phyloP scores from a whole-genome alignment of 257 asterid genomes.

The Nicotiana tomentosiformis region DNA sequence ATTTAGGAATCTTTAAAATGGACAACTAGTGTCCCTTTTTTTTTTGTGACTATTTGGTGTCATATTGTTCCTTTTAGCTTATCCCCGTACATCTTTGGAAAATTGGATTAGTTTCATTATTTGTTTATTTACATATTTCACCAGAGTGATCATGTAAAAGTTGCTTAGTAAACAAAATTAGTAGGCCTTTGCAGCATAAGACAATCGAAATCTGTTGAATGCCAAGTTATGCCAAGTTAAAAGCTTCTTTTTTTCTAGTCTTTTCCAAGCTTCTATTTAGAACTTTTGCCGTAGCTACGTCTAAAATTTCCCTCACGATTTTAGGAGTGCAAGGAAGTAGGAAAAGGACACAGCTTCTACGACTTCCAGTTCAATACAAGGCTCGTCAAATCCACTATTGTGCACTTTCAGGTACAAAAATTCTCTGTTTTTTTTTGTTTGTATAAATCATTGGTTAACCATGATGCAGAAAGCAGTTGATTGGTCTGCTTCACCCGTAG shows the following conservation, averaged over 20 bases:
- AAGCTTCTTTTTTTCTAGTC: neutral
- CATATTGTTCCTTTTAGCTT: too few species aligned
- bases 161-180: neutral
- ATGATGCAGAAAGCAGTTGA: neutral
- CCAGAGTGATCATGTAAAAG: neutral
- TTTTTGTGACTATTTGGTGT: too few species aligned
- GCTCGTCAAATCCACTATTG: slow-evolving; percentile 84
- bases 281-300: neutral
- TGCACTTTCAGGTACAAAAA: slow-evolving; percentile 86
- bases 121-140: neutral
- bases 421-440: slow-evolving; percentile 13
- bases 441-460: neutral
- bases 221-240: neutral
- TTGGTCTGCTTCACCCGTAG: neutral
- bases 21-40: neutral
- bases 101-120: neutral
- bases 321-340: slow-evolving; percentile 78
- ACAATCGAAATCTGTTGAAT: neutral
- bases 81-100: too few species aligned
- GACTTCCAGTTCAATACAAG: slow-evolving; percentile 91
- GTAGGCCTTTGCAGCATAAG: neutral
- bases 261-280: neutral
- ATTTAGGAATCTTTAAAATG: neutral
- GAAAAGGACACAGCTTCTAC: slow-evolving; percentile 58
- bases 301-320: slow-evolving; percentile 9